Evolutionary conservation across 768 basidiomycete genomes (phyloP).

Genomic region (Tulasnella sp.): DNA sequence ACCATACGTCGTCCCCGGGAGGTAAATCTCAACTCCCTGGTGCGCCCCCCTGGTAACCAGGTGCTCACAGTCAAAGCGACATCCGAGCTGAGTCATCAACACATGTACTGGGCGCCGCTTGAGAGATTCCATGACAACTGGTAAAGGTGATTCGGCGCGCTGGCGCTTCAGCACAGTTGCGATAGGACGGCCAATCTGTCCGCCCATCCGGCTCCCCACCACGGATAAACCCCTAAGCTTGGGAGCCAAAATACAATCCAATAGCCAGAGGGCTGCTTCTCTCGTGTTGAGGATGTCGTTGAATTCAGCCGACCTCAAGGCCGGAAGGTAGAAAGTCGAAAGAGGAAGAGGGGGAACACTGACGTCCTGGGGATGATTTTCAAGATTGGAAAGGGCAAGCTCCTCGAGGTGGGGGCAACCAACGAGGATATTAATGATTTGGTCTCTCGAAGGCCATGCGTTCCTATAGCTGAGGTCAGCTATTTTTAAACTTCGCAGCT

Average conservation of each 20-base stretch:
- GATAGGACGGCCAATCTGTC: not conserved
- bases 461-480: not conserved
- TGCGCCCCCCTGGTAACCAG: not conserved
- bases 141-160: not conserved
- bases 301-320: not conserved
- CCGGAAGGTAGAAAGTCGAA: not conserved
- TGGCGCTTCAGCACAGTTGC: not conserved
- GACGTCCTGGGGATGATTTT: not conserved
- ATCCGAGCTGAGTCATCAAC: not conserved
- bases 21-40: not conserved
- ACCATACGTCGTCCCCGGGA: not conserved
- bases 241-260: not conserved
- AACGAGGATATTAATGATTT: not conserved
- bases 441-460: not conserved
- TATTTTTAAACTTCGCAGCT: not conserved
- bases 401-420: not conserved
- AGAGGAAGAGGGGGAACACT: not conserved
- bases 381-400: not conserved
- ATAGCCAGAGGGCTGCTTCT: not conserved
- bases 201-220: not conserved
- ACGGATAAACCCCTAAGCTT: not conserved
- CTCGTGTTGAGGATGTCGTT: not conserved
- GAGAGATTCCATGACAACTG: not conserved
- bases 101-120: not conserved
- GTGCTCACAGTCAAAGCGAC: not conserved